A percentile compares a stretch with the other conserved stretches of the same genome.
Evolutionary conservation across 1,139 yeast species (phyloP).

Genomic region (Pichia kudriavzevii): DNA sequence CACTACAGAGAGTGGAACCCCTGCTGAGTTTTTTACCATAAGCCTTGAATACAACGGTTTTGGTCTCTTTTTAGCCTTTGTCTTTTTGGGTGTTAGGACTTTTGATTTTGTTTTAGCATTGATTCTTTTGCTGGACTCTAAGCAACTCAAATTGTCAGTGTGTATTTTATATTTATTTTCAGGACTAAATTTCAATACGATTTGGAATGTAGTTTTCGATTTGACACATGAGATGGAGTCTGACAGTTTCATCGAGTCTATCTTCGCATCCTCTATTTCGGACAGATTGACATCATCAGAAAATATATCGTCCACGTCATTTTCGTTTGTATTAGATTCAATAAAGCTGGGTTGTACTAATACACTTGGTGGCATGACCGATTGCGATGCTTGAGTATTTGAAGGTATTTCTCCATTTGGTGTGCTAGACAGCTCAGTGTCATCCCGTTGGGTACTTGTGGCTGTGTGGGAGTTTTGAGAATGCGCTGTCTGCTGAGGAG

Average conservation of each 20-base stretch:
- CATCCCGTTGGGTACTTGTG: too few species aligned
- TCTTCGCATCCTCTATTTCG: constrained; percentile 4
- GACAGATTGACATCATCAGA: constrained; percentile 10
- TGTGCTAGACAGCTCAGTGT: too few species aligned
- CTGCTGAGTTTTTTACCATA: constrained; percentile 4
- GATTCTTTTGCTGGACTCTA: neutral
- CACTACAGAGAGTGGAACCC: neutral
- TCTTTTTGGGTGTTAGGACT: neutral
- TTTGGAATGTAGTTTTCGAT: neutral
- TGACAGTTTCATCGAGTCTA: neutral
- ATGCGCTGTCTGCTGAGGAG: too few species aligned
- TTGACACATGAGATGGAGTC: neutral
- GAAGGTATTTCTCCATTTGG: neutral
- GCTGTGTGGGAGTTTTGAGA: too few species aligned
- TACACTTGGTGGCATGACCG: neutral
- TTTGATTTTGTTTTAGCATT: neutral
- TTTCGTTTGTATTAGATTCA: neutral
- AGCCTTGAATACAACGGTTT: constrained; percentile 8
- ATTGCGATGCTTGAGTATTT: neutral
- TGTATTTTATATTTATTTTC: neutral
- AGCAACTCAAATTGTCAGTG: neutral
- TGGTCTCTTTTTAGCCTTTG: constrained; percentile 7
- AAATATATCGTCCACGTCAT: constrained; percentile 1
- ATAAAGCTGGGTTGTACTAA: too few species aligned
- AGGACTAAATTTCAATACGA: neutral